A percentile compares a stretch with the other conserved stretches of the same genome.
Conservation (phyloP, 164 flowering plant genomes). For the Annona squamosa region DNA sequence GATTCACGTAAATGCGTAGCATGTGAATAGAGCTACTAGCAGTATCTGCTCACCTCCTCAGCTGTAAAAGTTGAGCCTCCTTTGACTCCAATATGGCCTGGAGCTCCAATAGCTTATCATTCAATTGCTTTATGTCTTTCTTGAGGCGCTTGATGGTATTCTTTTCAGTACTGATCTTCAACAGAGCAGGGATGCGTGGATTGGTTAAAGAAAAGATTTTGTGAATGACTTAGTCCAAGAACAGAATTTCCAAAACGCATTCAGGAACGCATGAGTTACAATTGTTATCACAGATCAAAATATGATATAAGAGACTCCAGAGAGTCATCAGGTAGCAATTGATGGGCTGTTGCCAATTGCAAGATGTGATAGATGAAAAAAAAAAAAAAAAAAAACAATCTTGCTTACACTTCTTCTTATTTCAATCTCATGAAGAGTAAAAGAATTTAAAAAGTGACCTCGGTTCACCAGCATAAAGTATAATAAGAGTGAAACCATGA, state of each 20-base stretch:
- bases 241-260: neutral
- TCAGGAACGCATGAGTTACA: neutral
- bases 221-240: neutral
- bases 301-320: too few species aligned
- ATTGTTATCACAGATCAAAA: too few species aligned
- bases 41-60: constrained; percentile 39
- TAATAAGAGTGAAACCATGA: neutral
- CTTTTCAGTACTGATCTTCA: constrained; percentile 80
- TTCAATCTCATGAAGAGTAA: too few species aligned
- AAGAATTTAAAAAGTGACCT: too few species aligned
- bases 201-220: constrained; percentile 43
- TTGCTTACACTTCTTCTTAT: too few species aligned
- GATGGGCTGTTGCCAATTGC: too few species aligned
- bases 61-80: constrained; percentile 53
- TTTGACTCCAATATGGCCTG: constrained; percentile 77
- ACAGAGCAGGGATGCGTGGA: constrained; percentile 71
- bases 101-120: constrained; percentile 59
- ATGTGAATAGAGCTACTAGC: neutral
- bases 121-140: constrained; percentile 77
- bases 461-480: too few species aligned
- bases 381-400: too few species aligned
- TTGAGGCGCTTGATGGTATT: constrained; percentile 59
- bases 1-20: neutral
- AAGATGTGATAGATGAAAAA: too few species aligned
- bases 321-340: too few species aligned